Percentiles rank a stretch among this genome's conserved stretches.
These are phyloP conservation scores for Hypoxylon subgilvum DNA, from an alignment of 495 filamentous ascomycete genomes.

Conservation along the genomic window DNA sequence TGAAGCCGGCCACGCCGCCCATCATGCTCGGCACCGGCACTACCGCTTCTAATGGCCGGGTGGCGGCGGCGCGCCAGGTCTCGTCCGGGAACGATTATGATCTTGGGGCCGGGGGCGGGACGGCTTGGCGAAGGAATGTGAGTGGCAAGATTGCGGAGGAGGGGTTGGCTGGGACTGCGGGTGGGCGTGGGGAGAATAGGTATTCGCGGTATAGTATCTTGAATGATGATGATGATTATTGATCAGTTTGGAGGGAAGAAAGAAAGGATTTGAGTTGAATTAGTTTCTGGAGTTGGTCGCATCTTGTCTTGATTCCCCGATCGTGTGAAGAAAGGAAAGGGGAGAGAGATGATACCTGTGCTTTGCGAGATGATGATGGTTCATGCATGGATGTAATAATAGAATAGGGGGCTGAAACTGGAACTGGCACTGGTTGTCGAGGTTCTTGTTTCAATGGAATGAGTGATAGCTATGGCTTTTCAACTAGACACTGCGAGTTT, in stretches of 20 bases:
- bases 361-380: conserved; percentile 22
- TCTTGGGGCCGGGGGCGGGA: conserved; percentile 48
- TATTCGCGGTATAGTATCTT: conserved; percentile 44
- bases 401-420: conserved; percentile 13
- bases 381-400: conserved; percentile 36
- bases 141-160: conserved; percentile 89
- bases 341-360: not conserved
- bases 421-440: conserved; percentile 13
- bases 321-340: too few species aligned
- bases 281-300: conserved; percentile 3
- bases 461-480: too few species aligned
- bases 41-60: not conserved
- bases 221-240: conserved; percentile 34
- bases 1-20: conserved; percentile 55
- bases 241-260: not conserved
- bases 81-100: conserved; percentile 69
- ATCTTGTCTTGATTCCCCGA: conserved; percentile 1
- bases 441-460: conserved; percentile 17
- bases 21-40: conserved; percentile 45
- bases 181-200: not conserved
- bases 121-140: conserved; percentile 64
- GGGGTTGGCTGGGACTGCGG: conserved; percentile 50
- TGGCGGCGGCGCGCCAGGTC: conserved; percentile 44
- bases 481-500: too few species aligned
- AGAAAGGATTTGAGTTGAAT: not conserved